Base-by-base conservation (phyloP, 352 stramenopile species). In the Globisporangium emineosum region DNA sequence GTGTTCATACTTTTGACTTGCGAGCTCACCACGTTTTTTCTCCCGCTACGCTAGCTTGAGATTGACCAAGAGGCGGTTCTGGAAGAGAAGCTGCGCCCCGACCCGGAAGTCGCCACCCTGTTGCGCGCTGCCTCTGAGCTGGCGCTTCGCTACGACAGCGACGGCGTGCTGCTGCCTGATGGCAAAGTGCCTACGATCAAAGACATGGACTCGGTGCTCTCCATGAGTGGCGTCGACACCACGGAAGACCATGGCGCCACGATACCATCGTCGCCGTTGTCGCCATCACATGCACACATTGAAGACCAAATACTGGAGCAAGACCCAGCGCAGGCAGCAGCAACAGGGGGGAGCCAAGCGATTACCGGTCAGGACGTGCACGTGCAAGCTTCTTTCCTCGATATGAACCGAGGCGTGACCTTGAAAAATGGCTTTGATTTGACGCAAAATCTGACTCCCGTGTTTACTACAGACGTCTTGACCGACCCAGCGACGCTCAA, bases 401-500 rank as follows among this genome's bases (percentile, higher is more conserved):
- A 37, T 21, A 62, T 42, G 25, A 68, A 73, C 32, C 69, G 65
- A 66, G 68, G 29, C 21, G 69, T 66, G 6, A 52, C 64, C 9
- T 57, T 75, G 29, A 75, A 68, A 54, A 65, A 42, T 67, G 61
- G 68, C 21, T 84, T 88, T 35, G 79, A 90, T 68, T 57, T 92
- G 32, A 75, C 79, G 2, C 83, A 92, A 63, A 92, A 94, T 66
- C 60, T 91, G 49, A 81, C 81, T 19, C 79, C 83, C 10, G 79
- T 90, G 55, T 92, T 94, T 62, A 92, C 81, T 19, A 94, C 79
- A 25, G 85, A 94, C 67, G 85, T 92, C 49, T 63, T 94, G 30
- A 84, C 80, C 12, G 78, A 94, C 42, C 83, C 85, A 3, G 64
- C 73, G 50, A 89, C 80, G 52, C 76, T 94, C 62, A 89, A 89